Evolutionary conservation across 148 eudicot species (phyloP), one percentile per base, ranked within the genome.

Genomic region (Beta vulgaris): DNA sequence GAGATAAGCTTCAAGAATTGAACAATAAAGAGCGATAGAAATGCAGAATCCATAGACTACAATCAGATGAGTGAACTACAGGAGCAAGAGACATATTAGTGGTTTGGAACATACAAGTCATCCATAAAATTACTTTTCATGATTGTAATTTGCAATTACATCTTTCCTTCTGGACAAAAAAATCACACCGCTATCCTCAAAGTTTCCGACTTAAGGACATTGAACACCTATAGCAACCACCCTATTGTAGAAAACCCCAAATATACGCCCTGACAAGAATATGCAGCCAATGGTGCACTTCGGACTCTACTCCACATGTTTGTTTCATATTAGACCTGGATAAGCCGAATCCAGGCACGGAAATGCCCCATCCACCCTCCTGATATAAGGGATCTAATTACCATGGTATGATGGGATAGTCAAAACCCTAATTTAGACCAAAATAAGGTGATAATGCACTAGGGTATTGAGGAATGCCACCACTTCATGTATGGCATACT

Each of bases 41-140:
- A 68, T 67, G 68, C 37, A 48, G n/a, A 19, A 78, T 18, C 35
- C 49, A 66, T 55, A 34, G 40, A 51, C 55, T 42, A 63, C 54
- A 46, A 32, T 46, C 66, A 53, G 26, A 70, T 37, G 35, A 60
- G 34, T 43, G 61, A 55, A 48, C 31, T 13, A 26, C 31, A 25
- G n/a, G 16, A 46, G 44, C 32, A 63, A 51, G 32, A 35, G 36
- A 11, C 26, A 34, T 18, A 23, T n/a, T 13, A 21, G 12, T 39
- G 28, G 32, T 2, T 68, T 23, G 13, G 14, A 70, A 69, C 39
- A 7, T 10, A 35, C 35, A 46, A 49, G 21, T 6, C 11, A 36
- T 29, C 32, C n/a, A 37, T 6, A 11, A 54, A 42, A 12, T 5
- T 59, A 19, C 0, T 58, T n/a, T 58, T 1, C 13, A 46, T 14